Evolutionary conservation across 1,284 basidiomycete species (phyloP).

Genomic region (Ganoderma resinaceum): DNA sequence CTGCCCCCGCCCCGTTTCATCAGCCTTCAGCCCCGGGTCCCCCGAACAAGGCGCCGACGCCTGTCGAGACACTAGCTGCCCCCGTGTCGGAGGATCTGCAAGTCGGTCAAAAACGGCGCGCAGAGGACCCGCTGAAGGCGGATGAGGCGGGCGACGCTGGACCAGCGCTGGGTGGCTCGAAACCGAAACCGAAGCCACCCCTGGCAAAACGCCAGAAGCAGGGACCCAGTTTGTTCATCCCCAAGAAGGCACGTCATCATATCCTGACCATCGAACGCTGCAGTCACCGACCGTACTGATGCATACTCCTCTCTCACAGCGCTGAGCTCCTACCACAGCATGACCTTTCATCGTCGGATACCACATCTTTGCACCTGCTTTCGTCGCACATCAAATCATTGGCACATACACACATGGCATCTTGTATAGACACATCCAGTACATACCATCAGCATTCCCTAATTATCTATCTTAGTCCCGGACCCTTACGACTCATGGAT

Average conservation of each 20-base stretch:
- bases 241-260: conserved; percentile 33
- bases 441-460: conserved; percentile 2
- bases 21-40: conserved; percentile 5
- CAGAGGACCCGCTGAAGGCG: conserved; percentile 23
- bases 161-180: conserved; percentile 5
- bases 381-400: conserved; percentile 8
- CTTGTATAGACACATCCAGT: conserved; percentile 4
- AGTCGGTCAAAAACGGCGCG: conserved; percentile 32
- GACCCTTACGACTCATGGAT: not conserved
- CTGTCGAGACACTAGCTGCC: conserved; percentile 3
- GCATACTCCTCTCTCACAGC: not conserved
- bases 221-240: conserved; percentile 41
- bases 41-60: conserved; percentile 12
- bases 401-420: conserved; percentile 9
- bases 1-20: not conserved
- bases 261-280: not conserved
- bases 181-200: conserved; percentile 30
- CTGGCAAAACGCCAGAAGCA: conserved; percentile 40
- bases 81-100: conserved; percentile 20
- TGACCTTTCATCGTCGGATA: not conserved
- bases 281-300: not conserved
- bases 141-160: conserved; percentile 2
- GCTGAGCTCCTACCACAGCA: not conserved
- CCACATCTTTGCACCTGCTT: conserved; percentile 2
- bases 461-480: conserved; percentile 2